These are phyloP conservation scores for Fusarium begoniae DNA, from an alignment of 2,329 filamentous ascomycete genomes.

Conservation along the genomic window DNA sequence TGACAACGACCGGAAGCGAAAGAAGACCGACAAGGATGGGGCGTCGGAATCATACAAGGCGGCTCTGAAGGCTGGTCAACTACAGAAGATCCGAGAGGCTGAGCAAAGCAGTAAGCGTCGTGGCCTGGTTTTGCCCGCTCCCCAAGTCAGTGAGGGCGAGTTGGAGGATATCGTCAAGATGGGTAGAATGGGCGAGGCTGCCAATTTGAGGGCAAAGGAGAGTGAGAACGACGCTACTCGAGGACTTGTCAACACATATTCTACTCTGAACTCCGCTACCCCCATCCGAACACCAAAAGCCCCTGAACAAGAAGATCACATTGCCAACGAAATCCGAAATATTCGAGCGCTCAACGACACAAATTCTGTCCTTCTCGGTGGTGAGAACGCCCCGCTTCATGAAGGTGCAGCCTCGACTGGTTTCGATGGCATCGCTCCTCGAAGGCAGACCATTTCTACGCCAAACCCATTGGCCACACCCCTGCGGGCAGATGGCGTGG, in stretches of 20 bases:
- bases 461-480: slow-evolving; percentile 97
- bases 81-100: slow-evolving; percentile 94
- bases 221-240: slow-evolving; percentile 87
- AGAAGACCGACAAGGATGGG: slow-evolving; percentile 87
- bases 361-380: slow-evolving; percentile 90
- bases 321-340: slow-evolving; percentile 96
- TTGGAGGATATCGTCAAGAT: slow-evolving; percentile 99
- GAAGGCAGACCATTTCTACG: slow-evolving; percentile 83
- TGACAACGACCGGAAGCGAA: slow-evolving; percentile 80
- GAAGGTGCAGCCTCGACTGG: slow-evolving; percentile 86
- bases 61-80: slow-evolving; percentile 90
- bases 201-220: slow-evolving; percentile 76
- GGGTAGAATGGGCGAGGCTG: slow-evolving; percentile 91
- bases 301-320: slow-evolving; percentile 91
- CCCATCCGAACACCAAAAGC: slow-evolving; percentile 93
- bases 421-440: slow-evolving; percentile 84
- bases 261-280: slow-evolving; percentile 79
- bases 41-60: slow-evolving; percentile 84
- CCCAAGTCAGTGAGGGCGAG: slow-evolving; percentile 92
- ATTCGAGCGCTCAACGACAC: slow-evolving; percentile 92
- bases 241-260: slow-evolving; percentile 88
- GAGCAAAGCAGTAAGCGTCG: slow-evolving; percentile 96
- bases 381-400: slow-evolving; percentile 89
- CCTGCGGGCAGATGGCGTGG: slow-evolving; percentile 72
- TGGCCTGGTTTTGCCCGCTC: slow-evolving; percentile 81